Percentiles rank a stretch among this genome's conserved stretches.
Conservation (phyloP, 2,329 filamentous ascomycete genomes). For the Phialophora chinensis region DNA sequence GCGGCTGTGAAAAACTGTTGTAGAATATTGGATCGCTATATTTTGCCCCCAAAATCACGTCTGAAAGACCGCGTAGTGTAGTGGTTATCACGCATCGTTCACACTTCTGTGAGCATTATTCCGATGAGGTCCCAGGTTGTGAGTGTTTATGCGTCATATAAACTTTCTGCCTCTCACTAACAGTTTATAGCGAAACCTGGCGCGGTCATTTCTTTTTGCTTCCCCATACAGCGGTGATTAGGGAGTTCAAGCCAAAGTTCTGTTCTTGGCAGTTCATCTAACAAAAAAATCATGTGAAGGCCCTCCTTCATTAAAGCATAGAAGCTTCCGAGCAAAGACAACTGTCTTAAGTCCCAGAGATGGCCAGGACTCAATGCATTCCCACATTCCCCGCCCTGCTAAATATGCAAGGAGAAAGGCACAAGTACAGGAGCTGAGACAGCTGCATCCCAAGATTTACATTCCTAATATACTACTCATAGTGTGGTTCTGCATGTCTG, state of each 20-base stretch:
- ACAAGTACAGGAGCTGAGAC: not conserved
- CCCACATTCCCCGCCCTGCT: too few species aligned
- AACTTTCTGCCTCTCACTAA: not conserved
- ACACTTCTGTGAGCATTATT: constrained; percentile 27
- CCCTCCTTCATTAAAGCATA: too few species aligned
- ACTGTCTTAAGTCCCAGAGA: too few species aligned
- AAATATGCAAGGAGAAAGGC: too few species aligned
- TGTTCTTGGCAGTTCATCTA: not conserved
- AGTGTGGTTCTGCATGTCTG: not conserved
- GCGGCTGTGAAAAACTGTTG: not conserved
- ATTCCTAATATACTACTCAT: not conserved
- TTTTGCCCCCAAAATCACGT: not conserved
- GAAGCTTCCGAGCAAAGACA: too few species aligned
- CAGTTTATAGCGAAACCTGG: not conserved
- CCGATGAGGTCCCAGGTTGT: constrained; percentile 38
- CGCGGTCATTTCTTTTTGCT: not conserved
- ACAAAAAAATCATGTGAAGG: too few species aligned
- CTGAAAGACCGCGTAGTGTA: constrained; percentile 30
- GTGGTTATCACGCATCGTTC: constrained; percentile 39
- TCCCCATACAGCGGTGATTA: not conserved
- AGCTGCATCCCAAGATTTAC: not conserved
- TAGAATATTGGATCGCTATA: not conserved
- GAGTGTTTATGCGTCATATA: not conserved
- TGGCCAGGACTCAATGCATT: too few species aligned
- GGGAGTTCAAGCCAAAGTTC: not conserved